Conservation (phyloP, 169 alveolate species). For the Cryptosporidium ryanae region DNA sequence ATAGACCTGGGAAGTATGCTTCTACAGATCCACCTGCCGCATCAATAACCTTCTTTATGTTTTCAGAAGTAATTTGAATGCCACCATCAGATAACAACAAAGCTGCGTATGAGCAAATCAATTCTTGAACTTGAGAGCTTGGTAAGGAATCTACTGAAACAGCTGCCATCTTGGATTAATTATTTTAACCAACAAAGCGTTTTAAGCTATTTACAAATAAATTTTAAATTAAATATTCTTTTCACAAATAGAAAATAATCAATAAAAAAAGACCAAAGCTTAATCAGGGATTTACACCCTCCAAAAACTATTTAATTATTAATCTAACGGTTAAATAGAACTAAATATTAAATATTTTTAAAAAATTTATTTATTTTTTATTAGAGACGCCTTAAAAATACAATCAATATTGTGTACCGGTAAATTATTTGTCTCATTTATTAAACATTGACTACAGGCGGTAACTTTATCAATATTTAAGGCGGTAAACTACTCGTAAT, state of each 20-base stretch:
- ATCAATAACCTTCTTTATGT: conserved; percentile 59
- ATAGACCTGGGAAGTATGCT: conserved; percentile 68
- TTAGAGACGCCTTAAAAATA: no score
- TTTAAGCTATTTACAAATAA: conserved; percentile 67
- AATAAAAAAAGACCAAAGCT: background rate
- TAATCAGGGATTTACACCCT: background rate
- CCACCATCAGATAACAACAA: conserved; percentile 62
- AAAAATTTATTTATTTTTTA: background rate
- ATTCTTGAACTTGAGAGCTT: conserved; percentile 57
- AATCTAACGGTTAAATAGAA: background rate
- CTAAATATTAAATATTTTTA: background rate
- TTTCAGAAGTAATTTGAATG: conserved; percentile 57
- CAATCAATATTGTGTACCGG: no score
- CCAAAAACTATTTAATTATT: background rate
- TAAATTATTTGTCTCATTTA: no score
- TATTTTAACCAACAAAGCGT: conserved; percentile 75
- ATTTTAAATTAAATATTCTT: background rate
- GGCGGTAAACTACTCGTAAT: no score
- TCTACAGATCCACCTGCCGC: conserved; percentile 74
- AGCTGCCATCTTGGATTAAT: conserved; percentile 76
- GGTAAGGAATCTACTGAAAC: conserved; percentile 53
- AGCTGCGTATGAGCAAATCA: conserved; percentile 70
- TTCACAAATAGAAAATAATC: background rate
- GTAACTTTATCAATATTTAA: no score
- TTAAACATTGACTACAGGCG: no score